Evolutionary conservation across 352 stramenopile genomes (phyloP), one percentile per base, ranked within the genome.

Genomic region (Phytopythium delawarense): DNA sequence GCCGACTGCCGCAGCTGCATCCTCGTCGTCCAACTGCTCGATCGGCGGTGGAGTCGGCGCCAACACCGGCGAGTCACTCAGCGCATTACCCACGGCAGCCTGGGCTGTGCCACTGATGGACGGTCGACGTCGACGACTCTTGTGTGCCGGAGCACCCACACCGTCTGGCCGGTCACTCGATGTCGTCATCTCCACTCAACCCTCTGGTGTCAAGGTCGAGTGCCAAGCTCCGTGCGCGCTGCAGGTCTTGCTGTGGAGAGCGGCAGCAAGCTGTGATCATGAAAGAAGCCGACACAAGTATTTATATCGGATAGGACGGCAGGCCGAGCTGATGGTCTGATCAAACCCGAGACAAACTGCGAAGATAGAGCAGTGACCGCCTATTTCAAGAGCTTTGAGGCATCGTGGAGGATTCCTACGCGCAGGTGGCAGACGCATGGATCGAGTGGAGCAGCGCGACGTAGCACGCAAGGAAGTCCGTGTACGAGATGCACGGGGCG

Each of bases 401-500:
- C 28, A 32, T 32, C 28, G 6, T 40, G 35, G 35, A 11, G 2
- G 23, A 0, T 39, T 16, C 5, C 48, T 54, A 39, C 6, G 48
- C 48, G 48, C 48, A 39, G 15, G 48, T 39, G 48, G 48, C 48
- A 1, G 62, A 50, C 20, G 54, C 55, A 59, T 76, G 67, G 21
- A 67, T 48, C 9, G 52, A 61, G 28, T 75, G 54, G 5, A 87
- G 62, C 39, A 77, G 79, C 2, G 79, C 82, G 0, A 89, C 75
- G 53, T 79, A 88, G 61, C 66, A 79, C 0, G 79, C 71, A 9
- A 91, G 69, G 28, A 91, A 91, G 44, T 91, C 82, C 0, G 79
- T 91, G 49, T 89, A 91, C 3, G 64, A 78, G 4, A 89, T 58
- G 48, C 83, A 91, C 0, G 76, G 68, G 0, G 50, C 23, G 4